Evolutionary conservation across 352 stramenopile species (phyloP), one percentile per base, ranked within the genome.

Genomic region (Peronospora tabacina): DNA sequence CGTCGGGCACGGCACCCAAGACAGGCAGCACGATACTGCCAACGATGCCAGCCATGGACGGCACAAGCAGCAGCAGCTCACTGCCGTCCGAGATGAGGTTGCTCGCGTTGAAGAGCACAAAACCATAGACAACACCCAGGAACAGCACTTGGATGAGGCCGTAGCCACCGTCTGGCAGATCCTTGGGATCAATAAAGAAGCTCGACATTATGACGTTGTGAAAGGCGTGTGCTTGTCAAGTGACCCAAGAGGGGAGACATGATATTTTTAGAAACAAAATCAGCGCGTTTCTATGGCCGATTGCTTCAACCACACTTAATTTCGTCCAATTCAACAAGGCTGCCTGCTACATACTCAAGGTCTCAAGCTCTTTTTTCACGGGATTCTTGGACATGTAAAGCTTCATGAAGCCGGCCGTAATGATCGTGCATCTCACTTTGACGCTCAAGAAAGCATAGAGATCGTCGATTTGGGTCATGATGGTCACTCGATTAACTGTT

Each of bases 81-180:
- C 87, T 97, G 61, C 96, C 96, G 75, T 99, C 94, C 16, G 92
- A 97, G 70, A 99, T 99, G 56, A 98, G 75, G 73, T 98, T 98
- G 42, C 88, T 95, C 36, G 90, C 87, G 63, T 95, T 93, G 71
- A 95, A 98, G 30, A 99, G 85, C 57, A 98, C 87, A 65, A 97
- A 98, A 44, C 85, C 94, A 70, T 99, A 99, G 13, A 95, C 89
- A 17, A 88, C 61, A 47, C 96, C 90, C 4, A 99, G 81, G 74
- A 98, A 98, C 3, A 95, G 44, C 42, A 99, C 86, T 62, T 97
- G 89, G 24, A 82, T 33, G 38, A 95, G 83, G 12, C 87, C 87
- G 49, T 67, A 82, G 60, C 66, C 75, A 57, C 69, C 70, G 46
- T 90, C 56, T 26, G 86, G 81, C 26, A 97, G 72, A 16, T 80